phyloP scores from a whole-genome alignment of 225 moss, liverwort and hornwort genomes.

The Pseudisothecium myosuroides region DNA sequence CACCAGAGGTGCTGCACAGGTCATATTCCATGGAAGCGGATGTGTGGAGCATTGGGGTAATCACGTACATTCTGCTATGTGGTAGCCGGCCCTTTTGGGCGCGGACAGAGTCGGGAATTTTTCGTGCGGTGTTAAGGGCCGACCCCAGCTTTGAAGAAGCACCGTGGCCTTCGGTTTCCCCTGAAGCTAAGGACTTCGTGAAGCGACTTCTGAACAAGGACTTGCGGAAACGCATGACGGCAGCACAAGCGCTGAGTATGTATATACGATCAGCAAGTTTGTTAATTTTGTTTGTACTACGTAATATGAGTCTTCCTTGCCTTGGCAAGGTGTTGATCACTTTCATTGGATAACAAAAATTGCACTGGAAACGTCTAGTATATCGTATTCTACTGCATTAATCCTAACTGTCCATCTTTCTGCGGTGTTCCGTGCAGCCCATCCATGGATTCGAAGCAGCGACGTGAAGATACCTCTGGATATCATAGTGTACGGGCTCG shows the following conservation, averaged over 20 bases:
- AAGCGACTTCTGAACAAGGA: conserved; percentile 90
- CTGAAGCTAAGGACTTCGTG: conserved; percentile 91
- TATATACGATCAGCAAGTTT: neutral
- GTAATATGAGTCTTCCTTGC: neutral
- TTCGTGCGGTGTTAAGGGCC: conserved; percentile 82
- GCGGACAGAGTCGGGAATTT: conserved; percentile 89
- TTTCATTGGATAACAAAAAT: neutral
- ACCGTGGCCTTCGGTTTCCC: conserved; percentile 87
- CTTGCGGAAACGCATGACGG: conserved; percentile 88
- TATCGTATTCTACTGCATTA: neutral
- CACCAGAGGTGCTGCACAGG: conserved; percentile 90
- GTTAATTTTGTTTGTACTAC: neutral
- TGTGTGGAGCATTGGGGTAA: conserved; percentile 98
- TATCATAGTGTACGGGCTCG: conserved; percentile 87
- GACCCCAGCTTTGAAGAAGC: conserved; percentile 96
- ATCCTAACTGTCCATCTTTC: neutral
- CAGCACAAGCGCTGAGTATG: conserved; percentile 92
- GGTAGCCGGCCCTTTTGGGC: conserved; percentile 96
- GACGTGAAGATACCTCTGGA: conserved; percentile 82
- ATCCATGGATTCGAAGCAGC: conserved; percentile 85
- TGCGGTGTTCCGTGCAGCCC: conserved; percentile 37
- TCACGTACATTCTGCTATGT: conserved; percentile 86
- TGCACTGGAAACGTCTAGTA: neutral
- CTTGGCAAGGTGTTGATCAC: neutral
- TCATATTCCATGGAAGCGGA: conserved; percentile 98